phyloP scores from a whole-genome alignment of 2,329 filamentous ascomycete genomes.

The Macrophomina tecta region DNA sequence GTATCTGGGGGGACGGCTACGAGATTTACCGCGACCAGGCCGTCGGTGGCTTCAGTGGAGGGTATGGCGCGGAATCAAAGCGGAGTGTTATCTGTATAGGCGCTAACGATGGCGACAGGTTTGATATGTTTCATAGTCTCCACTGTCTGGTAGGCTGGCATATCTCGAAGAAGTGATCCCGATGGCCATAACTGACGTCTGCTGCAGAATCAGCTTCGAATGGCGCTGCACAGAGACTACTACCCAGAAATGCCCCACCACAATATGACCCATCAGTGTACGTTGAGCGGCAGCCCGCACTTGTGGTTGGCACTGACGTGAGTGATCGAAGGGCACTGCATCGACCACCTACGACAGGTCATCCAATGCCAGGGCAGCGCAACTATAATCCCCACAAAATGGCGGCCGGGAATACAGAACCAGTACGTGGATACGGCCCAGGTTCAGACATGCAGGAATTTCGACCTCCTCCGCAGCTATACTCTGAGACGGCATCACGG shows the following conservation, averaged over 20 bases:
- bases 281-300: not conserved
- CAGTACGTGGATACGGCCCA: not conserved
- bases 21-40: not conserved
- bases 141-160: not conserved
- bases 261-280: slow-evolving; percentile 9
- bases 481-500: not conserved
- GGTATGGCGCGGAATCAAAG: not conserved
- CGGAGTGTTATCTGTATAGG: not conserved
- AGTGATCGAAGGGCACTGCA: not conserved
- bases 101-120: not conserved
- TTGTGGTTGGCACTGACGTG: not conserved
- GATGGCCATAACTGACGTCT: not conserved
- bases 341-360: not conserved
- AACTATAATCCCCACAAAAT: not conserved
- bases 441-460: not conserved
- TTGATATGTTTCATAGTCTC: slow-evolving; percentile 1
- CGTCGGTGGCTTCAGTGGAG: not conserved
- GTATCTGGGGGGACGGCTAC: not conserved
- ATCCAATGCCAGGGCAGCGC: not conserved
- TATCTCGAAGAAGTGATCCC: not conserved
- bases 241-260: not conserved
- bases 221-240: not conserved
- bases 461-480: not conserved
- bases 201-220: not conserved
- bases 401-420: not conserved